phyloP scores from a whole-genome alignment of 495 filamentous ascomycete species.

The Cladorrhinum samala region DNA sequence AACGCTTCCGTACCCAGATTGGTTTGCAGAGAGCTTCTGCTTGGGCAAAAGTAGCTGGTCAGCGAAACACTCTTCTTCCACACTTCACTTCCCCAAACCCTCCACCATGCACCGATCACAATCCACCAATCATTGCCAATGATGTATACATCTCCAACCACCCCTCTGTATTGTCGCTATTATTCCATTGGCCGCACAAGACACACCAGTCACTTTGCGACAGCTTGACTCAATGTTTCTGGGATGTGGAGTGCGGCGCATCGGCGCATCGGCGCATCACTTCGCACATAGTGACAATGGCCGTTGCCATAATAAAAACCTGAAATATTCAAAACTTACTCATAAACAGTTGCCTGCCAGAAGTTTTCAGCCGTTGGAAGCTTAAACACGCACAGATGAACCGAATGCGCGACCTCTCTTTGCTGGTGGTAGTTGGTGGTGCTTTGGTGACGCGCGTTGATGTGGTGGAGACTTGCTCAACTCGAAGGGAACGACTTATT shows the following conservation, averaged over 20 bases:
- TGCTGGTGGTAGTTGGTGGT: background rate
- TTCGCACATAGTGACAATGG: background rate
- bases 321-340: background rate
- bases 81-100: no score
- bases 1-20: background rate
- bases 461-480: constrained; percentile 17
- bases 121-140: background rate
- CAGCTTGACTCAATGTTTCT: background rate
- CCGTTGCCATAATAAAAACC: background rate
- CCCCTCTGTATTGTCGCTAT: no score
- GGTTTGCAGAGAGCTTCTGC: background rate
- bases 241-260: no score
- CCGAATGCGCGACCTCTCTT: background rate
- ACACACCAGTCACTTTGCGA: no score
- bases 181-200: no score
- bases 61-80: background rate
- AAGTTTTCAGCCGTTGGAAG: background rate
- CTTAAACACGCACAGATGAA: background rate
- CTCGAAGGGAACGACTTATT: constrained; percentile 4
- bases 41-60: background rate
- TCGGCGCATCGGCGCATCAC: background rate
- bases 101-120: no score
- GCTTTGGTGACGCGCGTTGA: background rate
- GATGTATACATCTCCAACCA: background rate
- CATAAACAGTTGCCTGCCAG: background rate